Evolutionary conservation across 768 basidiomycete genomes (phyloP).

Genomic region (Agrocybe pediades): DNA sequence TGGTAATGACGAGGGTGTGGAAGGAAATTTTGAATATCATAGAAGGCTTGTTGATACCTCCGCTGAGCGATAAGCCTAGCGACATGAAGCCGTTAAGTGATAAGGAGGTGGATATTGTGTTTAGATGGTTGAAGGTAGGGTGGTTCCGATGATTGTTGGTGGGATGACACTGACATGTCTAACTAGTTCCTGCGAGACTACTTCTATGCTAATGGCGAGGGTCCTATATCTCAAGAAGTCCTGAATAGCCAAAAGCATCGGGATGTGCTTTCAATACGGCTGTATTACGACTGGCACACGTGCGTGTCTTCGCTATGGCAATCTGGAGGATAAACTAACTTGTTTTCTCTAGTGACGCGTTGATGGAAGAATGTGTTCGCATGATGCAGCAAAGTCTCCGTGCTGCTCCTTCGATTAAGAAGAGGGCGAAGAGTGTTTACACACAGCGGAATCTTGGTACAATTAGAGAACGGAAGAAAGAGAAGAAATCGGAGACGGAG

Average conservation of each 20-base stretch:
- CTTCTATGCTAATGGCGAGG: slow-evolving; percentile 93
- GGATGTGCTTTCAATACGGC: slow-evolving; percentile 83
- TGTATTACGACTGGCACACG: slow-evolving; percentile 98
- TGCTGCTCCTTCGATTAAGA: slow-evolving; percentile 74
- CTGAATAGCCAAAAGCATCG: slow-evolving; percentile 95
- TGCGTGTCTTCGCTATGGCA: slow-evolving; percentile 34
- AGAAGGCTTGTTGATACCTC: slow-evolving; percentile 88
- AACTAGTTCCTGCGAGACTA: slow-evolving; percentile 88
- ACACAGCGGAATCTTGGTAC: slow-evolving; percentile 94
- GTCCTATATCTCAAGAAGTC: slow-evolving; percentile 81
- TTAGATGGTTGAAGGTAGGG: slow-evolving; percentile 92
- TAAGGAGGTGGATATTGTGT: slow-evolving; percentile 98
- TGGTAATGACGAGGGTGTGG: slow-evolving; percentile 93
- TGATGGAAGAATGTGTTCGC: slow-evolving; percentile 95
- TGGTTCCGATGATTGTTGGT: neutral
- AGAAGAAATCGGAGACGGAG: slow-evolving; percentile 84
- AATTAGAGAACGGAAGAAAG: slow-evolving; percentile 90
- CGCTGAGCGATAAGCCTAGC: slow-evolving; percentile 80
- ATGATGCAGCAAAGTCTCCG: slow-evolving; percentile 91
- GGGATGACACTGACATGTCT: slow-evolving; percentile 2
- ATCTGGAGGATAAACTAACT: neutral
- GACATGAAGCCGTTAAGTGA: slow-evolving; percentile 92
- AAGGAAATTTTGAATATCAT: slow-evolving; percentile 90
- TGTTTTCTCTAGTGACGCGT: slow-evolving; percentile 54
- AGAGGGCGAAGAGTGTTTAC: slow-evolving; percentile 91